Base-by-base conservation (phyloP, 176 grass and related monocot species). In the Stipa capillata region DNA sequence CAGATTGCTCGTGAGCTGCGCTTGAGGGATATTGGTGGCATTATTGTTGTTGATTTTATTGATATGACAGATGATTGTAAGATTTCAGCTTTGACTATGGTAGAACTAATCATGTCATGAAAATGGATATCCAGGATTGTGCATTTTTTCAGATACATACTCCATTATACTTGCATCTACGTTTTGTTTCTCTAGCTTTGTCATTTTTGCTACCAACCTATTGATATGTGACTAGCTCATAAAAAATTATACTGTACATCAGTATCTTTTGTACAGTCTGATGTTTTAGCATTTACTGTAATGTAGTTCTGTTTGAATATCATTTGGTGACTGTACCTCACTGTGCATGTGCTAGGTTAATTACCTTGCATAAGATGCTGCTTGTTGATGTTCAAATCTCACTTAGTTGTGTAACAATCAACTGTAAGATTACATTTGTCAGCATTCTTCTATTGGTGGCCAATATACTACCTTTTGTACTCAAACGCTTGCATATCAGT, bases 31-130 rank as follows among this genome's bases (percentile, higher is more conserved):
- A 94, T 97, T 81, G 95, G 95, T 36, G 95, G 95, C 54, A 94
- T 97, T 64, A 97, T 97, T 77, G 89, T 97, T 67, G 95, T 97
- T 69, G 89, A 97, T 87, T 97, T 97, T 84, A 97, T 97, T 69
- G 85, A 92, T 42, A 97, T 97, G 91, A 81, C 57, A 79, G 89
- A 97, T 76, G 91, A 97, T 57, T 90, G 95, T 97, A 88, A 92
- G 95, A 80, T 60, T 50, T 71, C 25, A 58, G 42, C 47, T 33
- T 80, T 33, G 75, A 71, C 44, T 81, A 24, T 69, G 6, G 20
- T 39, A 58, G 11, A 70, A 80, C n/a, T 47, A 72, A 61, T 42
- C 25, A 63, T 55, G 36, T 62, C 15, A 43, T 80, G 28, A 41
- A 85, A 80, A 54, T 86, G 67, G 25, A 74, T 81, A 11, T 59